phyloP scores from a whole-genome alignment of 306 rosid genomes.

The Ochetophila trinervis region DNA sequence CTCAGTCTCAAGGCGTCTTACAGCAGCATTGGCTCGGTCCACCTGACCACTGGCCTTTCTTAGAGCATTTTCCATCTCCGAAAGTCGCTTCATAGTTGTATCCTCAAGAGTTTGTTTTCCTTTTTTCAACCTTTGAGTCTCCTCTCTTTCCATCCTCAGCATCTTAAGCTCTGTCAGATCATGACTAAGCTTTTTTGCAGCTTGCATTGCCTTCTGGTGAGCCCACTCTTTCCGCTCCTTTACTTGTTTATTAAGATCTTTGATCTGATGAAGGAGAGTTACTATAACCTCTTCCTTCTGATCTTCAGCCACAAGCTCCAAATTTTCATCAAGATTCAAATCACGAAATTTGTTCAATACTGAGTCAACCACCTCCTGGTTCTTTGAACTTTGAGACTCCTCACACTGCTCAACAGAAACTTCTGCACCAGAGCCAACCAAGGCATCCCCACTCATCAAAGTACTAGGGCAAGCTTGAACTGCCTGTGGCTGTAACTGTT shows the following conservation, averaged over 20 bases:
- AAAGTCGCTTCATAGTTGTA: slow-evolving; percentile 82
- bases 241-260: slow-evolving; percentile 84
- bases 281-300: slow-evolving; percentile 86
- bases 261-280: slow-evolving; percentile 65
- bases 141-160: slow-evolving; percentile 90
- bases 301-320: slow-evolving; percentile 77
- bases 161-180: slow-evolving; percentile 83
- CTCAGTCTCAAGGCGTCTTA: slow-evolving; percentile 77
- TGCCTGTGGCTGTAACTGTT: slow-evolving; percentile 44
- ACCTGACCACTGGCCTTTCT: slow-evolving; percentile 93
- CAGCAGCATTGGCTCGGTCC: slow-evolving; percentile 87
- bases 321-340: slow-evolving; percentile 77
- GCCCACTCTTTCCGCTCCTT: slow-evolving; percentile 94
- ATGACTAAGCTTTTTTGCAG: slow-evolving; percentile 76
- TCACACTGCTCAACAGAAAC: slow-evolving; percentile 42
- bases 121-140: slow-evolving; percentile 87
- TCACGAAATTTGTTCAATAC: slow-evolving; percentile 82
- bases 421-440: slow-evolving; percentile 41
- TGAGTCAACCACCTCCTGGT: slow-evolving; percentile 65
- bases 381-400: slow-evolving; percentile 46
- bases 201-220: slow-evolving; percentile 93
- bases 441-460: slow-evolving; percentile 37
- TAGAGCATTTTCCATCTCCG: slow-evolving; percentile 93
- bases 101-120: slow-evolving; percentile 86
- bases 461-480: slow-evolving; percentile 30